Evolutionary conservation across 2,329 filamentous ascomycete species (phyloP).

Genomic region (Lizonia empirigonia): DNA sequence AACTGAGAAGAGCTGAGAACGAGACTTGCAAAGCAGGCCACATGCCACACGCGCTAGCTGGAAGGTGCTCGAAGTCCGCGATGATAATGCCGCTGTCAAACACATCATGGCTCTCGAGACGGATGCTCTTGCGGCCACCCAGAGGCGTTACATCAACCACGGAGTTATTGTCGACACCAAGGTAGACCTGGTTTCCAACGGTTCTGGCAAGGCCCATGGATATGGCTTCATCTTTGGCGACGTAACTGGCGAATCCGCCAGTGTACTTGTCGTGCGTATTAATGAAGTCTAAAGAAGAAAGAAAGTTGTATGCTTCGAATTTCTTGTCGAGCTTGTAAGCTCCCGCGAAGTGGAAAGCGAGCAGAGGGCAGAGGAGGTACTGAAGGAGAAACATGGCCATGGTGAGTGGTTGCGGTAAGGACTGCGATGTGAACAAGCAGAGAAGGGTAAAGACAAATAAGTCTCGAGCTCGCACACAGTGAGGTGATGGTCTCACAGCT

Average conservation of each 20-base stretch:
- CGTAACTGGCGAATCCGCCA: conserved; percentile 30
- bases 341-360: not conserved
- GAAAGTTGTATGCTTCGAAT: conserved; percentile 29
- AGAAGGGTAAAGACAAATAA: not conserved
- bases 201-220: conserved; percentile 23
- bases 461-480: not conserved
- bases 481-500: not conserved
- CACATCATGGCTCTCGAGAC: conserved; percentile 27
- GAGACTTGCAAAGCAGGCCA: conserved; percentile 41
- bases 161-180: conserved; percentile 30
- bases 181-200: conserved; percentile 22
- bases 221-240: conserved; percentile 24
- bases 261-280: conserved; percentile 19
- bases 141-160: conserved; percentile 2
- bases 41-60: conserved; percentile 34
- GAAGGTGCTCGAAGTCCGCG: conserved; percentile 38
- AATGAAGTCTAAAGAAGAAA: conserved; percentile 25
- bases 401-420: not conserved
- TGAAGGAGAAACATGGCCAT: conserved; percentile 2
- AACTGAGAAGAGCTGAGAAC: not conserved
- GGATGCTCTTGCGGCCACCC: conserved; percentile 31
- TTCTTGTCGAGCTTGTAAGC: conserved; percentile 24
- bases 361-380: not conserved
- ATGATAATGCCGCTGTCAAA: conserved; percentile 36
- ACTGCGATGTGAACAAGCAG: not conserved